Evolutionary conservation across 495 filamentous ascomycete genomes (phyloP).

Genomic region (Talaromyces thailandensis): DNA sequence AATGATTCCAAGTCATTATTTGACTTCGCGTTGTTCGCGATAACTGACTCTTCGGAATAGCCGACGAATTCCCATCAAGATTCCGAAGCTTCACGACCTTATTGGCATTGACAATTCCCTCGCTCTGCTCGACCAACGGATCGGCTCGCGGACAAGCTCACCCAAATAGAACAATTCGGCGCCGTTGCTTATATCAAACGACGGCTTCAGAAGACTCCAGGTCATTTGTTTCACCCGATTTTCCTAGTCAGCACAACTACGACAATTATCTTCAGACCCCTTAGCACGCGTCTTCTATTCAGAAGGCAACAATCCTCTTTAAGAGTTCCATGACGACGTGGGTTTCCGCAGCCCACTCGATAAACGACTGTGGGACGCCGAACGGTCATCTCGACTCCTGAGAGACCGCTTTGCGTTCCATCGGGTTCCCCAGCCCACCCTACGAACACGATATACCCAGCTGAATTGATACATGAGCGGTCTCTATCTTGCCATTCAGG

Average conservation of each 20-base stretch:
- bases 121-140: not conserved
- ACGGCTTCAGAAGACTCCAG: not conserved
- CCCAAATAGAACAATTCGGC: not conserved
- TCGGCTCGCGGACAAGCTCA: not conserved
- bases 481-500: not conserved
- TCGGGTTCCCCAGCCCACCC: constrained; percentile 39
- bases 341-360: constrained; percentile 15
- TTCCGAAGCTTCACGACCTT: not conserved
- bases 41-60: not conserved
- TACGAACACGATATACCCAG: not conserved
- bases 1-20: not conserved
- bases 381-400: constrained; percentile 40
- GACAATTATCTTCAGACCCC: not conserved
- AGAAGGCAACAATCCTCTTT: not conserved
- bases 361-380: constrained; percentile 42
- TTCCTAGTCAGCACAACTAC: not conserved
- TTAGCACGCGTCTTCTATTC: not conserved
- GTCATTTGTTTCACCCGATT: not conserved
- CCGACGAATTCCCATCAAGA: not conserved
- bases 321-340: not conserved
- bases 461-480: not conserved
- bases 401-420: constrained; percentile 47
- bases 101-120: not conserved
- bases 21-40: not conserved
- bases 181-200: not conserved